phyloP scores from a whole-genome alignment of 768 basidiomycete genomes.

The Trametes cinnabarina region DNA sequence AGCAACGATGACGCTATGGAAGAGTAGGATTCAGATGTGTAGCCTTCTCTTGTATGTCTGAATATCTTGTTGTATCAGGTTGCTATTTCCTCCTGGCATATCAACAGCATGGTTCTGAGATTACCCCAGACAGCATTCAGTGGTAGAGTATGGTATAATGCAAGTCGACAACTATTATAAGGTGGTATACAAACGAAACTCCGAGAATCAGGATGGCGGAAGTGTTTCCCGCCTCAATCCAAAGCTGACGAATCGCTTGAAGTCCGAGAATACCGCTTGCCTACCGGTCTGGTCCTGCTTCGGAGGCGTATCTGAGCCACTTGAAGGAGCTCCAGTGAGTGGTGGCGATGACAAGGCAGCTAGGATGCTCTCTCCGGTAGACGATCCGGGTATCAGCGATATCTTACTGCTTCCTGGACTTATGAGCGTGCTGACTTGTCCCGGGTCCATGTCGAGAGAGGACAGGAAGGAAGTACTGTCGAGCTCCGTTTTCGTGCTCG shows the following conservation, averaged over 20 bases:
- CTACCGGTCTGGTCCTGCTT: constrained; percentile 48
- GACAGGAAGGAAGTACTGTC: constrained; percentile 91
- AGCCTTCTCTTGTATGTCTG: background rate
- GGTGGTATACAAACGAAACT: background rate
- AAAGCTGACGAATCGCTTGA: constrained; percentile 86
- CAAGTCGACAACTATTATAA: background rate
- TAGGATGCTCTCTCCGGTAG: constrained; percentile 55
- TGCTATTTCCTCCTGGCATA: too few species aligned
- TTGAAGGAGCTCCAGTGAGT: constrained; percentile 53
- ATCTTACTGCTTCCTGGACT: constrained; percentile 68
- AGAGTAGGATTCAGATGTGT: constrained; percentile 14
- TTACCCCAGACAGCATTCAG: too few species aligned
- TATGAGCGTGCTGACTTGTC: constrained; percentile 49
- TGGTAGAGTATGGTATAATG: background rate
- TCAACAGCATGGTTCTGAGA: too few species aligned
- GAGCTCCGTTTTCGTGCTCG: constrained; percentile 88
- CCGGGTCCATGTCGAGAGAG: constrained; percentile 93
- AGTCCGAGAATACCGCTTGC: constrained; percentile 84
- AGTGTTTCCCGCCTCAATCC: constrained; percentile 69
- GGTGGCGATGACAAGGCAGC: constrained; percentile 61
- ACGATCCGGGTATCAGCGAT: constrained; percentile 40
- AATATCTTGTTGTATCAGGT: constrained; percentile 7
- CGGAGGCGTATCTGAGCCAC: constrained; percentile 51
- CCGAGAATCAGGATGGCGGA: constrained; percentile 13
- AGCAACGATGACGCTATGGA: constrained; percentile 25